Evolutionary conservation across 2,329 filamentous ascomycete species (phyloP).

Genomic region (Lasiodiplodia citricola): DNA sequence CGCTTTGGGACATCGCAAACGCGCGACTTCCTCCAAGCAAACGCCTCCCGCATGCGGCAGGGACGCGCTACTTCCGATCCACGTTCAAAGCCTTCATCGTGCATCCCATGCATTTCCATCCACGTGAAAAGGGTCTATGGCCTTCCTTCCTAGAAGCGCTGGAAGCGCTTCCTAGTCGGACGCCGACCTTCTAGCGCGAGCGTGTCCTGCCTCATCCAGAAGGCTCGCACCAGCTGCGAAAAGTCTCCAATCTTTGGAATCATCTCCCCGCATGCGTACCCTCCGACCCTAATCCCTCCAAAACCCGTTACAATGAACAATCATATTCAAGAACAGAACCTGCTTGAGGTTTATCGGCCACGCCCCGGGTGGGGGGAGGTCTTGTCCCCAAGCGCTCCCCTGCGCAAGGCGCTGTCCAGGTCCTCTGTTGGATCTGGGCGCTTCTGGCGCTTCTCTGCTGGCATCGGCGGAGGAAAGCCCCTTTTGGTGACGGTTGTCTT

Average conservation of each 20-base stretch:
- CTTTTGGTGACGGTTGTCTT: background rate
- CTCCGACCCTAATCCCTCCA: no score
- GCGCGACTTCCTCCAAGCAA: constrained; percentile 1
- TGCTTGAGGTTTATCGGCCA: no score
- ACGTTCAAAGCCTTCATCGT: background rate
- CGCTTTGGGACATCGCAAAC: constrained; percentile 10
- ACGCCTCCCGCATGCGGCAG: background rate
- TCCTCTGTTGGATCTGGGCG: background rate
- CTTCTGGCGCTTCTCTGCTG: background rate
- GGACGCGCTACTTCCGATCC: background rate
- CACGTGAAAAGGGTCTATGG: background rate
- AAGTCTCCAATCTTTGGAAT: no score
- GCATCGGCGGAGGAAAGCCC: background rate
- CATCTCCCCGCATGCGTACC: no score
- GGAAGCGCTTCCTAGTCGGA: no score
- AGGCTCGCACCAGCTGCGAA: background rate
- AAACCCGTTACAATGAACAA: no score
- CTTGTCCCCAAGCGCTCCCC: background rate
- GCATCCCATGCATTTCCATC: background rate
- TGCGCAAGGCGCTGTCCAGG: background rate
- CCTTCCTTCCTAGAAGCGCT: background rate
- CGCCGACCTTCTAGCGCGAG: background rate
- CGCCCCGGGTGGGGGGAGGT: background rate
- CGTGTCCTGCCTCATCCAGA: background rate
- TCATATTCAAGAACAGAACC: no score